Evolutionary conservation across 2,329 filamentous ascomycete species (phyloP).

Genomic region (Claviceps sp.): DNA sequence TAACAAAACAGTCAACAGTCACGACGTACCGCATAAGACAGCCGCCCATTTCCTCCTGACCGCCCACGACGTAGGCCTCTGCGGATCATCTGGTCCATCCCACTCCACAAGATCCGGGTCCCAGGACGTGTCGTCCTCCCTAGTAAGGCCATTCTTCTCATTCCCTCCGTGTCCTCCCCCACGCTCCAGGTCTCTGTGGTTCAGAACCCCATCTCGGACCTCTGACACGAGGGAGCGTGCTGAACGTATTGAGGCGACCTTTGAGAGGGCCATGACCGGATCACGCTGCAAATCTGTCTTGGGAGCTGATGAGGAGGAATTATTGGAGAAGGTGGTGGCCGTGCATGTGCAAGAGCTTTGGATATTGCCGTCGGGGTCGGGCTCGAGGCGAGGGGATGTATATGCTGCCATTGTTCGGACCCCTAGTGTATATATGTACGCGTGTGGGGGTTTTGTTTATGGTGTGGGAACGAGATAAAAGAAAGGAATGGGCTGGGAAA

Average conservation of each 20-base stretch:
- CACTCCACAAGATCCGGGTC: background rate
- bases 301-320: too few species aligned
- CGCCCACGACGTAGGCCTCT: background rate
- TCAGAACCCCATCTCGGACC: background rate
- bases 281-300: too few species aligned
- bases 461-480: too few species aligned
- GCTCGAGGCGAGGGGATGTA: too few species aligned
- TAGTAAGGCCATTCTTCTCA: background rate
- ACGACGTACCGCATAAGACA: background rate
- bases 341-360: too few species aligned
- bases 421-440: too few species aligned
- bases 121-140: background rate
- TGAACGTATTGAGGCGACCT: background rate
- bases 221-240: background rate
- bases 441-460: too few species aligned
- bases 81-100: background rate
- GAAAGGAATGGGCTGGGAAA: too few species aligned
- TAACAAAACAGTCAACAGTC: too few species aligned
- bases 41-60: background rate
- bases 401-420: too few species aligned
- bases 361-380: too few species aligned
- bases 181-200: background rate
- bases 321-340: too few species aligned
- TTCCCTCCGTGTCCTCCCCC: background rate
- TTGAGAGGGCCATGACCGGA: background rate